Evolutionary conservation across 352 stramenopile genomes (phyloP), one percentile per base, ranked within the genome.

Genomic region (Phytophthora tubulina): DNA sequence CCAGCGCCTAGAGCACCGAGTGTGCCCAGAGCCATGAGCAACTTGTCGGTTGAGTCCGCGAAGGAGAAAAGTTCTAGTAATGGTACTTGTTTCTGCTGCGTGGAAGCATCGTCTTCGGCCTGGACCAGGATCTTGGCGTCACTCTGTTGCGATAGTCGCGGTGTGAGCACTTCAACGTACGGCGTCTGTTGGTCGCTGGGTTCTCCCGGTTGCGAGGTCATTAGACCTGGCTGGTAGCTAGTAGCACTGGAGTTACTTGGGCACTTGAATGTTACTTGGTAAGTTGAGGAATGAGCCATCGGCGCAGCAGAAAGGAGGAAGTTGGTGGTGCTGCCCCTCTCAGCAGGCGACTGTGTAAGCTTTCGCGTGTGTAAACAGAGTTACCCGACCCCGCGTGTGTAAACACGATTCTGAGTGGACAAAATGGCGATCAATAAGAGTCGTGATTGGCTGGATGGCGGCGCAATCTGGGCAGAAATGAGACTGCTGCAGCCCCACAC

Each of bases 11-110:
- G 30, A 1, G 66, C 73, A 2, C 58, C 39, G 14, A 78, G 13
- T 15, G 66, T 62, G 21, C 68, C 67, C 17, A 75, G 17, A 3
- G n/a, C 41, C 74, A 73, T 81, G 36, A 79, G 63, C 49, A 77
- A 15, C 41, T 65, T 69, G 51, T 81, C 75, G 8, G 55, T 79
- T 14, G 30, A 17, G 50, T 81, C 72, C 6, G 75, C 71, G 32
- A 75, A 81, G 21, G 38, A 57, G 44, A 81, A 81, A 38, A 81
- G 61, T 53, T 81, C 67, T 32, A 66, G 21, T 48, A 76, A 32
- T 9, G 58, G 30, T 13, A 72, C 55, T 46, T 66, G 57, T 8
- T 44, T 52, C 27, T 57, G 59, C 6, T 14, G 49, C n/a, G 32
- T 9, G 6, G 35, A 13, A 46, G 39, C 17, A 21, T 46, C 39